Evolutionary conservation across 192 early-diverging fungal species (phyloP).

Genomic region (Diversispora eburnea): DNA sequence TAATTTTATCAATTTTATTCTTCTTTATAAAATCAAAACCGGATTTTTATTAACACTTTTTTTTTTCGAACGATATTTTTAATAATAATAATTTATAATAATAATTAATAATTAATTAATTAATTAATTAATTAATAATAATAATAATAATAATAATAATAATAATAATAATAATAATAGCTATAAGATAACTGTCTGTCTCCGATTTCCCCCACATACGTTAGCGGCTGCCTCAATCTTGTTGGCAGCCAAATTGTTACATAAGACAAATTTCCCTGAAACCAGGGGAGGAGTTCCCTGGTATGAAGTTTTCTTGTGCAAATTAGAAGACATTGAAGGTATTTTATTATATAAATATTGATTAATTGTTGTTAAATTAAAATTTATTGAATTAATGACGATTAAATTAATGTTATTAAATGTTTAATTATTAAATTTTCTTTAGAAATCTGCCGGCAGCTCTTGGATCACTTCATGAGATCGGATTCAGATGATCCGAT

Average conservation of each 20-base stretch:
- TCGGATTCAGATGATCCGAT: background rate
- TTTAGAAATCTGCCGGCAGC: conserved; percentile 5
- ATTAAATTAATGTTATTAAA: background rate
- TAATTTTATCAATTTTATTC: background rate
- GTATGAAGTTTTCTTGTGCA: conserved; percentile 45
- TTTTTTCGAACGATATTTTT: background rate
- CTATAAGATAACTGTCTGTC: conserved; percentile 54
- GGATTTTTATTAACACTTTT: background rate
- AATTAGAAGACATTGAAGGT: conserved; percentile 60
- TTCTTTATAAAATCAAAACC: too few relatives aligned
- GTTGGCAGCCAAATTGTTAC: conserved; percentile 45
- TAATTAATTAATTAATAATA: background rate
- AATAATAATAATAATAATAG: conserved; percentile 22
- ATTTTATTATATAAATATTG: conserved; percentile 8
- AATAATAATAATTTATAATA: background rate
- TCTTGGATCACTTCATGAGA: conserved; percentile 12
- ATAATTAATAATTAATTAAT: background rate
- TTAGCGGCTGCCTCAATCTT: conserved; percentile 63
- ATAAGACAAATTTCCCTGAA: conserved; percentile 38
- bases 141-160: background rate
- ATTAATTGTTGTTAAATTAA: background rate
- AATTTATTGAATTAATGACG: background rate
- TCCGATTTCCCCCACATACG: conserved; percentile 61
- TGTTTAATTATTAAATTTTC: background rate
- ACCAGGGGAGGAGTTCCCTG: conserved; percentile 38